These are phyloP conservation scores for Lactifluus piperatus DNA, from an alignment of 768 basidiomycete genomes.

Conservation along the genomic window DNA sequence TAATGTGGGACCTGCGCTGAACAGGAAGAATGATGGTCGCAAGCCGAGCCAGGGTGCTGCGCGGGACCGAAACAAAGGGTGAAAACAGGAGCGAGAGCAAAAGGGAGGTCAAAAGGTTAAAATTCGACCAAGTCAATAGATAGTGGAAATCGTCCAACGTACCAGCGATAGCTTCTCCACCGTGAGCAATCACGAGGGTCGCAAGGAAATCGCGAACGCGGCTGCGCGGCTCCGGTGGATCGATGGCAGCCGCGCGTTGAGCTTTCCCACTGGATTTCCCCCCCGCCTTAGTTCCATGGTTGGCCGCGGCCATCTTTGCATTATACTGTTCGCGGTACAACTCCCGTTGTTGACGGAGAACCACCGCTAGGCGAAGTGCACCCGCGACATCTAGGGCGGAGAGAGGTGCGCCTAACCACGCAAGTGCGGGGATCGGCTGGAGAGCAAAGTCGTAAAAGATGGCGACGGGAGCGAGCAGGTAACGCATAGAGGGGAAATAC, in stretches of 20 bases:
- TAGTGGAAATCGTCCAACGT: not conserved
- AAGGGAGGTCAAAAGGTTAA: not conserved
- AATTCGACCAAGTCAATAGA: not conserved
- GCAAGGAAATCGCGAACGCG: conserved; percentile 16
- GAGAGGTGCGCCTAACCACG: conserved; percentile 14
- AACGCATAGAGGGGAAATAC: conserved; percentile 4
- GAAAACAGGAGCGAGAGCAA: not conserved
- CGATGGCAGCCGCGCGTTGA: not conserved
- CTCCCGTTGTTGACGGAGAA: conserved; percentile 15
- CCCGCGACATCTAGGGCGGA: conserved; percentile 15
- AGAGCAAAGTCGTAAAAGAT: conserved; percentile 12
- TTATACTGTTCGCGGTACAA: not conserved
- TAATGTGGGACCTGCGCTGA: not conserved
- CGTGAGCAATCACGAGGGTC: conserved; percentile 19
- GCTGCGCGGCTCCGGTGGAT: conserved; percentile 4
- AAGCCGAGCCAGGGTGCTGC: conserved; percentile 19
- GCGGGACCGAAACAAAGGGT: not conserved
- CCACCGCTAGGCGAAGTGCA: conserved; percentile 15
- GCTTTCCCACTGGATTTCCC: not conserved
- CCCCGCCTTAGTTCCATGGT: not conserved
- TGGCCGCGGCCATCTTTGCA: not conserved
- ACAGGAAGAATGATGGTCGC: conserved; percentile 19
- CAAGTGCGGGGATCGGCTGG: conserved; percentile 9
- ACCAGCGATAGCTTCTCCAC: conserved; percentile 20
- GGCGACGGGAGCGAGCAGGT: conserved; percentile 10